phyloP scores from a whole-genome alignment of 2,329 filamentous ascomycete genomes.

The Scedosporium minutisporum region DNA sequence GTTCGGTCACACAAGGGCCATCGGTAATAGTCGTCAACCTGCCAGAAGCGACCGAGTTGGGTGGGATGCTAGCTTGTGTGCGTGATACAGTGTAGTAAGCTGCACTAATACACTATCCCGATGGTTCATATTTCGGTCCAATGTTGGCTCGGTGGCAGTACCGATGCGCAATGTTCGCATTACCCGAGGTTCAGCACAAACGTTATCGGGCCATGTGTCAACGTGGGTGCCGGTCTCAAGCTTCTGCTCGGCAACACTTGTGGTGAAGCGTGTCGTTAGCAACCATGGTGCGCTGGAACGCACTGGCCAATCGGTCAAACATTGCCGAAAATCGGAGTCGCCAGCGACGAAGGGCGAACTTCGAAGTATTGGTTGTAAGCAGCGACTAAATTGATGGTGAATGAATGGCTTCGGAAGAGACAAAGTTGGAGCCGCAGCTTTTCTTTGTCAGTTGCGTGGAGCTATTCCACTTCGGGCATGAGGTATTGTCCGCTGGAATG shows the following conservation, averaged over 20 bases:
- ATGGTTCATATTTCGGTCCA: not conserved
- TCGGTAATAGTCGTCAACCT: not conserved
- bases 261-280: not conserved
- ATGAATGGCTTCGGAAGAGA: not conserved
- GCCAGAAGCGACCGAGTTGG: not conserved
- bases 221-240: not conserved
- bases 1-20: not conserved
- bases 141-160: not conserved
- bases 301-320: not conserved
- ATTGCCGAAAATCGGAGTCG: not conserved
- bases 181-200: conserved; percentile 4
- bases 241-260: no score
- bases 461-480: not conserved
- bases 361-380: not conserved
- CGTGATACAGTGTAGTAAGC: no score
- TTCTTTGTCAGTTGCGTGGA: not conserved
- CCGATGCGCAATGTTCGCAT: not conserved
- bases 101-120: no score
- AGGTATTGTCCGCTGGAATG: not conserved
- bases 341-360: not conserved
- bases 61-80: no score
- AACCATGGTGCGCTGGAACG: not conserved
- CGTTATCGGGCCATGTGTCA: not conserved
- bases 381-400: not conserved
- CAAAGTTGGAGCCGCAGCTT: not conserved